Conservation (phyloP, 306 rosid species). For the Vigna radiata region DNA sequence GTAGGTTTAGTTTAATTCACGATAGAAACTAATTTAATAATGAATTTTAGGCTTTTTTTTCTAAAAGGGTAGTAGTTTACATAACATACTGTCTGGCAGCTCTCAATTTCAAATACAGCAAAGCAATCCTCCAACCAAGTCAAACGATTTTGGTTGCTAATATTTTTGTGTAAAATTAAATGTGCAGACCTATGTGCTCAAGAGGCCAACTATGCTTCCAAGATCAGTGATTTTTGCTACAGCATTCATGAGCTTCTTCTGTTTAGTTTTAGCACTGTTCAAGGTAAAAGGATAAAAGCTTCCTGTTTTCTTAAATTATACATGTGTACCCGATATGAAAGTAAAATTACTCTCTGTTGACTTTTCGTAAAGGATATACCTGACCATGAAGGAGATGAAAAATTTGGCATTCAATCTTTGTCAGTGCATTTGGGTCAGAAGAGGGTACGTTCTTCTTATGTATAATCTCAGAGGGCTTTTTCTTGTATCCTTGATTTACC, state of each 20-base stretch:
- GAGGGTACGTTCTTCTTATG: constrained; percentile 49
- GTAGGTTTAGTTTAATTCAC: not conserved
- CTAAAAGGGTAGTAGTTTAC: too few species aligned
- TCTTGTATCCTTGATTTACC: not conserved
- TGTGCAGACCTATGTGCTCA: constrained; percentile 69
- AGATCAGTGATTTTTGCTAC: constrained; percentile 73
- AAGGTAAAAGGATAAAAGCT: constrained; percentile 54
- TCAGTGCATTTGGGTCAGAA: constrained; percentile 72
- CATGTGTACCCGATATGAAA: not conserved
- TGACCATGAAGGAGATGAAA: constrained; percentile 77
- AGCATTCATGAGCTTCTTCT: constrained; percentile 80
- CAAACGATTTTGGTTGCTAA: too few species aligned
- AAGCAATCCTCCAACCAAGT: too few species aligned
- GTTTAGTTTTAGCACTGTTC: constrained; percentile 74
- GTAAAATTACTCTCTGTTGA: not conserved
- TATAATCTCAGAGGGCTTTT: not conserved
- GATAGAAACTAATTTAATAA: too few species aligned
- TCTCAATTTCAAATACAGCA: too few species aligned
- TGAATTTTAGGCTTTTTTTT: too few species aligned
- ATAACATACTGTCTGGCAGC: too few species aligned
- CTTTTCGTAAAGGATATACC: constrained; percentile 70
- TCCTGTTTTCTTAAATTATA: not conserved
- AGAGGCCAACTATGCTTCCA: constrained; percentile 68
- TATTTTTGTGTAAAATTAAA: too few species aligned
- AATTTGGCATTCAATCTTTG: constrained; percentile 64